Base-by-base conservation (phyloP, 1,284 basidiomycete species). In the Uromyces viciae-fabae region DNA sequence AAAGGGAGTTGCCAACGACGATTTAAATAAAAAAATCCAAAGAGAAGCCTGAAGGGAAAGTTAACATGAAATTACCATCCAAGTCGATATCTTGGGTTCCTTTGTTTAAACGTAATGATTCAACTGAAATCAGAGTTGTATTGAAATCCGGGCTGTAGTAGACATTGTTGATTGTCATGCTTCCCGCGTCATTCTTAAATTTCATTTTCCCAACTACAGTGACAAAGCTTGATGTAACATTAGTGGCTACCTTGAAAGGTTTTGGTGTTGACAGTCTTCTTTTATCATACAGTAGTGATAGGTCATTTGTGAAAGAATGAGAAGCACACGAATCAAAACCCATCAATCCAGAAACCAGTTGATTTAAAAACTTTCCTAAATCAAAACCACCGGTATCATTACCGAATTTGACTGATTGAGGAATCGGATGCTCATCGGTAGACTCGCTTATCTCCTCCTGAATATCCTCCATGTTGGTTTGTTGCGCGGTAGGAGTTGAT, bases 131-230 rank as follows among this genome's bases (percentile, higher is more conserved):
- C 1, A 72, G 43, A 1, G 69, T 72, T 22, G 25, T 49, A 22
- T 8, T 54, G 4, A 46, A n/a, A 33, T 31, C 15, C n/a, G 69
- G 69, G 33, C 64, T 9, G 22, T 68, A 68, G 22, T 68, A 68
- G 33, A 68, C 64, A 33, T 60, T 60, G 7, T 68, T 42, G 38
- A 68, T 8, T 2, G 64, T 68, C n/a, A 68, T 43, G 1, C 38
- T 42, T 15, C 64, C 64, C 3, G 38, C 11, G 14, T 42, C 2
- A 25, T 68, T 68, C 38, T 25, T 42, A 43, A 68, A 2, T 1
- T 1, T 68, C 64, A 68, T 68, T 25, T 42, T 68, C 64, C 64
- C 64, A 68, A 68, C 36, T 43, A n/a, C 19, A 25, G 64, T 68
- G 22, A 68, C 15, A 68, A 5, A 68, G 15, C 38, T 42, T 42